Conservation (phyloP, 2,329 filamentous ascomycete genomes). For the Fusarium euwallaceae region DNA sequence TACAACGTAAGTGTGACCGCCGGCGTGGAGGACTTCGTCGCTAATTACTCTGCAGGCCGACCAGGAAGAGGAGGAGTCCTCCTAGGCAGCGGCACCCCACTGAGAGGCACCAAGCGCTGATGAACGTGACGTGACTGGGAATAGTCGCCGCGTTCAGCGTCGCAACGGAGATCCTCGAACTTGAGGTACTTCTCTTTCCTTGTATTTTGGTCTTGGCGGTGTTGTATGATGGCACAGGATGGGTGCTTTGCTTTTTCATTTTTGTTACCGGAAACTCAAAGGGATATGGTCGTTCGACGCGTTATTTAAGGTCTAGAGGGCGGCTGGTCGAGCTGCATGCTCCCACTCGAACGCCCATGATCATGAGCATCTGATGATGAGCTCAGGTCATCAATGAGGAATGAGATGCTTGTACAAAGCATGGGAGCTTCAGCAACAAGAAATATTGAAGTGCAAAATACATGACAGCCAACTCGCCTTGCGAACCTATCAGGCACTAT, state of each 20-base stretch:
- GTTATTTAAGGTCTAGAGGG: constrained; percentile 51
- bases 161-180: constrained; percentile 29
- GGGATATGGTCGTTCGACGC: constrained; percentile 52
- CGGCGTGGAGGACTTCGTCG: constrained; percentile 19
- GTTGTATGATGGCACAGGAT: constrained; percentile 59
- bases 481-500: not conserved
- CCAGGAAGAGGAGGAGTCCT: constrained; percentile 71
- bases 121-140: constrained; percentile 21
- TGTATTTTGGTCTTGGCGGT: constrained; percentile 57
- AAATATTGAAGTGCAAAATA: constrained; percentile 36
- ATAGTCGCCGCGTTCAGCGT: constrained; percentile 21
- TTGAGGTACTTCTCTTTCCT: constrained; percentile 46
- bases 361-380: constrained; percentile 45
- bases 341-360: constrained; percentile 34
- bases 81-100: constrained; percentile 44
- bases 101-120: constrained; percentile 25
- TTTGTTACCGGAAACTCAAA: constrained; percentile 48
- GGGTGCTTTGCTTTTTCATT: constrained; percentile 55
- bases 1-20: constrained; percentile 78
- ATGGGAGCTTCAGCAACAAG: constrained; percentile 38
- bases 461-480: not conserved
- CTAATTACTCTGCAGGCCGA: constrained; percentile 60
- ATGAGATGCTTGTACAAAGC: constrained; percentile 49
- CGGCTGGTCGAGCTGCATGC: constrained; percentile 45
- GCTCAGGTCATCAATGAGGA: constrained; percentile 44